Evolutionary conservation across 2,329 filamentous ascomycete genomes (phyloP), one percentile per base, ranked within the genome.

Genomic region (Hyphodiscus sp.): DNA sequence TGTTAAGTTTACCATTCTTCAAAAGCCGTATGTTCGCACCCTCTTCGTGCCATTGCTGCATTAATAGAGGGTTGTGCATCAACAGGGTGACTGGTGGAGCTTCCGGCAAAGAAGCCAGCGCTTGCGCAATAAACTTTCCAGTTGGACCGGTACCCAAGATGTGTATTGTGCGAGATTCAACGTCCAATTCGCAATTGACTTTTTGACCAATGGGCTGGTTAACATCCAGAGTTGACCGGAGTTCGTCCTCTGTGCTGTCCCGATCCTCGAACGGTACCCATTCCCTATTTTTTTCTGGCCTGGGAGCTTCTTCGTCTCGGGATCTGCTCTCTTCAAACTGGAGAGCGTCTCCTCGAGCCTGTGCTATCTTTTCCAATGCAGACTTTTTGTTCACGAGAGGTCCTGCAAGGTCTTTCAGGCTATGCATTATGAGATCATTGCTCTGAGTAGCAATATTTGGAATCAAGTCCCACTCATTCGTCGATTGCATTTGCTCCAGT

Each of bases 71-170:
- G 38, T 74, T 72, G 59, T 85, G 81, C 55, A 86, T 74, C 16
- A 89, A 69, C 23, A 90, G 70, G 5, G 80, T 82, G 23, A 88
- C 72, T 0, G 83, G 80, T n/a, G 84, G 84, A 15, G 82, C 76
- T 52, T 79, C 73, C 8, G 76, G 74, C 15, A 82, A 70, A 9
- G 75, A 73, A 30, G 79, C 76, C 41, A 91, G 69, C 23, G 81
- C 78, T 67, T 89, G 83, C 13, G 85, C 85, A 49, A 89, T 70
- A 56, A 87, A 80, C 56, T 76, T 80, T 23, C 85, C 86, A 42
- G 86, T 73, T 61, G 78, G 80, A 43, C 82, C 84, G 33, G 80
- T 71, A 16, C 87, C 86, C 19, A 89, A 65, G 15, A 91, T 76
- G 61, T 88, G 76, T 63, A 86, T 76, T 61, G 75, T 71, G 55